A percentile compares a stretch with the other conserved stretches of the same genome.
Evolutionary conservation across 2,329 filamentous ascomycete species (phyloP).

Genomic region (Fusarium cicatricum): DNA sequence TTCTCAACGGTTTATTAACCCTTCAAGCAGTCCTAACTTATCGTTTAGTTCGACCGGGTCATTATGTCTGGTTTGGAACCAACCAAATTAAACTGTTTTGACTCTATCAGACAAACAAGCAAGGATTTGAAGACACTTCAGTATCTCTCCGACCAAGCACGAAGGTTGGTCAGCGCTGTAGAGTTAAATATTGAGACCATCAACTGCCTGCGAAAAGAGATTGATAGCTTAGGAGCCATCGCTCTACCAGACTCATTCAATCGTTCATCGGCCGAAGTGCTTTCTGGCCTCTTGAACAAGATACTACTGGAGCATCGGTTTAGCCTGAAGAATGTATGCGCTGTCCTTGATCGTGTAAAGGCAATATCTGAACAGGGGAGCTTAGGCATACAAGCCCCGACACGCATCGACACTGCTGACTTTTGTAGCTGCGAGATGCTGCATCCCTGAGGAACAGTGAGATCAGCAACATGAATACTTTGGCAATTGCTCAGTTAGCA

Average conservation of each 20-base stretch:
- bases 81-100: not conserved
- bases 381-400: too few species aligned
- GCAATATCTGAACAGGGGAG: not conserved
- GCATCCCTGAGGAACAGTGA: conserved; percentile 7
- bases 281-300: not conserved
- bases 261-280: not conserved
- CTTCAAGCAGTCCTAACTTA: too few species aligned
- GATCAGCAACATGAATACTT: conserved; percentile 5
- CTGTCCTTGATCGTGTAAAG: not conserved
- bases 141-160: not conserved
- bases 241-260: not conserved
- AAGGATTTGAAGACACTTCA: conserved; percentile 9
- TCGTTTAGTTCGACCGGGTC: conserved; percentile 4
- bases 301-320: not conserved
- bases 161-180: not conserved
- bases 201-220: not conserved
- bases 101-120: not conserved
- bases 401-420: not conserved
- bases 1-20: not conserved
- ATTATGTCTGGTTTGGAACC: not conserved
- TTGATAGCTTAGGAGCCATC: not conserved
- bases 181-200: not conserved
- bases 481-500: not conserved
- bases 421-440: conserved; percentile 1
- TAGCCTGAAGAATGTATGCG: not conserved